These are phyloP conservation scores for Lactuca sativa DNA, from an alignment of 129 eudicot genomes.

Conservation along the genomic window DNA sequence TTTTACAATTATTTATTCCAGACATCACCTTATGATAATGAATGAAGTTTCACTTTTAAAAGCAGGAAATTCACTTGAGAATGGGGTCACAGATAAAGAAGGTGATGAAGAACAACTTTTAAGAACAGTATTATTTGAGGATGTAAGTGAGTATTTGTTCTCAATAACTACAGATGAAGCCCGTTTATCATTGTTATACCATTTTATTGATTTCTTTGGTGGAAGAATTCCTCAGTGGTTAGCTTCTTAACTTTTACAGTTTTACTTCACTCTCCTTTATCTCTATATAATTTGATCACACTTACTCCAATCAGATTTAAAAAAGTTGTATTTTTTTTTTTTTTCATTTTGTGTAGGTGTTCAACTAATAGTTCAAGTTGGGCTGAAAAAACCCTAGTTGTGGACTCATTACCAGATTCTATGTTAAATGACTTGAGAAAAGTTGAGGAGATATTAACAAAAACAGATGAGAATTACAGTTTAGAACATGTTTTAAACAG, in stretches of 20 bases:
- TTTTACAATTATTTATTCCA: no score
- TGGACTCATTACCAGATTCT: conserved; percentile 55
- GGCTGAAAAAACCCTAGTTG: conserved; percentile 61
- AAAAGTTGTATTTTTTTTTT: no score
- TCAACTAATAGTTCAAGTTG: conserved; percentile 81
- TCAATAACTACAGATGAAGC: conserved; percentile 77
- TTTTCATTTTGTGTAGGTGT: conserved; percentile 42
- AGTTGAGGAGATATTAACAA: conserved; percentile 40
- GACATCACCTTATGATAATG: not conserved
- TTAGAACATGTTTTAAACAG: conserved; percentile 44
- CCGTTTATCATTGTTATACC: conserved; percentile 64
- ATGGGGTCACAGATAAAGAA: conserved; percentile 52
- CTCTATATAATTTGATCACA: no score
- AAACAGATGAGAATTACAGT: conserved; percentile 38
- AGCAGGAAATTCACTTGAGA: conserved; percentile 40
- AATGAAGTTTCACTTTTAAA: conserved; percentile 19
- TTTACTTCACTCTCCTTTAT: conserved; percentile 9
- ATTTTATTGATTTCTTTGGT: conserved; percentile 77
- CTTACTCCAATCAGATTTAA: no score
- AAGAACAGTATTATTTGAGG: conserved; percentile 79
- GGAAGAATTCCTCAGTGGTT: conserved; percentile 81
- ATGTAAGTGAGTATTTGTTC: conserved; percentile 77
- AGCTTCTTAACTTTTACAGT: conserved; percentile 26
- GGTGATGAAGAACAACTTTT: conserved; percentile 78
- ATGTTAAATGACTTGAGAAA: conserved; percentile 54